phyloP scores from a whole-genome alignment of 768 basidiomycete genomes.

The Obba rivulosa region DNA sequence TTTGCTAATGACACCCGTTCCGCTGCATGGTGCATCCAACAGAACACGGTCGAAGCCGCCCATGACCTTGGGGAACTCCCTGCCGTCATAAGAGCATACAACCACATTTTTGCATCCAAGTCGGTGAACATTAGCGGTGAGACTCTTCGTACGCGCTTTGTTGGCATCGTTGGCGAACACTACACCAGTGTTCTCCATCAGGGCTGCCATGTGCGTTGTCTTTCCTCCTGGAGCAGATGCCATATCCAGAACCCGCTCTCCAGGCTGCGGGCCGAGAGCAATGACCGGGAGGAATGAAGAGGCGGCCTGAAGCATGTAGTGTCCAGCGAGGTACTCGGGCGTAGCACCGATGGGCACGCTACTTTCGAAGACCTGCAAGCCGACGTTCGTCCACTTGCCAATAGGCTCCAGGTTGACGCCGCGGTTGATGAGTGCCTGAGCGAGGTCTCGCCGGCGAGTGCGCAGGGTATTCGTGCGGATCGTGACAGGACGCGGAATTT shows the following conservation, averaged over 20 bases:
- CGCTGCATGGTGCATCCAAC: constrained; percentile 95
- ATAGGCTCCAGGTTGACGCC: constrained; percentile 98
- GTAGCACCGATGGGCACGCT: constrained; percentile 96
- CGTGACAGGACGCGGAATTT: constrained; percentile 91
- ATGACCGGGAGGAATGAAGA: constrained; percentile 99
- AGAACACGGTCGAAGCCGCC: constrained; percentile 98
- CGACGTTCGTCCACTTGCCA: constrained; percentile 99
- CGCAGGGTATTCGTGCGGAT: constrained; percentile 97
- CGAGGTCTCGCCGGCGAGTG: constrained; percentile 89
- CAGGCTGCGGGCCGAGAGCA: constrained; percentile 85
- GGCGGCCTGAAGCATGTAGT: constrained; percentile 99
- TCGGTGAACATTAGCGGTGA: constrained; percentile 94
- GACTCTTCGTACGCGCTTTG: constrained; percentile 90
- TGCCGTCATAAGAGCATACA: constrained; percentile 93
- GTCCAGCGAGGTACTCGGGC: constrained; percentile 97
- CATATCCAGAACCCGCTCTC: constrained; percentile 96
- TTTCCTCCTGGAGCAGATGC: constrained; percentile 98
- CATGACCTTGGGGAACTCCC: constrained; percentile 98
- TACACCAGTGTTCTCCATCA: constrained; percentile 96
- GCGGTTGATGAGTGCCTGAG: constrained; percentile 88
- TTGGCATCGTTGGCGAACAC: constrained; percentile 97
- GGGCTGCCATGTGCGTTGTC: constrained; percentile 94
- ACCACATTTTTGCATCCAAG: constrained; percentile 98
- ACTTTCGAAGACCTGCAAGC: constrained; percentile 97
- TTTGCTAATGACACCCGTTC: constrained; percentile 97